Base-by-base conservation (phyloP, 192 early-diverging fungal species). In the Coemansia javaensis region DNA sequence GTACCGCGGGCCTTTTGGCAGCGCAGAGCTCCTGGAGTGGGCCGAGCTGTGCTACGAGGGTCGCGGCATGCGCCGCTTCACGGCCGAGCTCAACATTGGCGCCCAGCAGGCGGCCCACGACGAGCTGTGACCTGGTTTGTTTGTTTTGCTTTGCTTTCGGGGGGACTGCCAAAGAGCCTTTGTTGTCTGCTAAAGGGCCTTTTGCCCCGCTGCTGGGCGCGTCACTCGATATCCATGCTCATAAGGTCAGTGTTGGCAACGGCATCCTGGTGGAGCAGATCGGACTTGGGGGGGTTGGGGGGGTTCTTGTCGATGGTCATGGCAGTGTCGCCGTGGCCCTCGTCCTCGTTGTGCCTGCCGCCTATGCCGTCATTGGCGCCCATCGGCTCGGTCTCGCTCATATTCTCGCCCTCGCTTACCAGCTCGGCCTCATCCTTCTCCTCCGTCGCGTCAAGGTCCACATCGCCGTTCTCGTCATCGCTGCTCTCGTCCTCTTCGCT, bases 1-100 rank as follows among this genome's bases (percentile, higher is more conserved):
- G 5, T 84, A 79, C 50, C 44, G 81, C 33, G 86, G 86, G 7
- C 54, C 74, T 0, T 86, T 80, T 66, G 75, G 79, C 36, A 61
- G 71, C 18, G 47, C 72, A n/a, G 69, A 66, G 13, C 71, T 88
- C 17, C 62, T 74, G 37, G 68, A 57, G 11, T 88, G 82, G 81
- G 59, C 84, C 15, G 66, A 78, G 7, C 64, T n/a, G 0, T 59
- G 51, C 42, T 59, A 59, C 28, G 25, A 47, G 18, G 64, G 64
- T 56, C 46, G 44, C 59, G 31, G 48, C 34, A 39, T 73, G 47
- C 59, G 59, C 23, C 71, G 63, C 15, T 77, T 74, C 68, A 40
- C 49, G 1, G 79, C 75, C 40, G 55, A 59, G 15, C 77, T 82
- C 35, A 43, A 56, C 34, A 60, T 76, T 16, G 31, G 53, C 39